phyloP scores from a whole-genome alignment of 2,329 filamentous ascomycete species.

The Ophiostoma perfectum region DNA sequence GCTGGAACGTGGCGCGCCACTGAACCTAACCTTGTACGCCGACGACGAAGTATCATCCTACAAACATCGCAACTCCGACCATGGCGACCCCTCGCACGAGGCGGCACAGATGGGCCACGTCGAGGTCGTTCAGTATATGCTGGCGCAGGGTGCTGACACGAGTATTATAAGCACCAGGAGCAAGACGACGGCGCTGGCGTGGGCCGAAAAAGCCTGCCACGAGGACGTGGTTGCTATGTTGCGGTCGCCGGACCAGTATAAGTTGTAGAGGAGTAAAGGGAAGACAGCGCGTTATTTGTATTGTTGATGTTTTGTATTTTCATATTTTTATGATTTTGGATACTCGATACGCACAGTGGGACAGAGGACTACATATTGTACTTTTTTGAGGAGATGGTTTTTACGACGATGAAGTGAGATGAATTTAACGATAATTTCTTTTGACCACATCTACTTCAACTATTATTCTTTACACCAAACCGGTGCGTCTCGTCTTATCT shows the following conservation, averaged over 20 bases:
- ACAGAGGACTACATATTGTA: too few relatives aligned
- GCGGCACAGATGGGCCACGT: background rate
- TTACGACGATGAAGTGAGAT: too few relatives aligned
- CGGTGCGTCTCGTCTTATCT: too few relatives aligned
- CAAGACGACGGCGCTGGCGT: slow-evolving; percentile 16
- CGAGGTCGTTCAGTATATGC: slow-evolving; percentile 9
- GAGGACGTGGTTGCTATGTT: slow-evolving; percentile 6
- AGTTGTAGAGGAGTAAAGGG: background rate
- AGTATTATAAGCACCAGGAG: slow-evolving; percentile 12
- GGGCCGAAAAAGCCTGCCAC: slow-evolving; percentile 16
- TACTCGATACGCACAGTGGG: too few relatives aligned
- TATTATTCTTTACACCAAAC: too few relatives aligned
- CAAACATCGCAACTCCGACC: background rate
- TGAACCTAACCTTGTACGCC: slow-evolving; percentile 17
- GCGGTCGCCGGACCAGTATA: slow-evolving; percentile 34
- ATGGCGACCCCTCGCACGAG: background rate
- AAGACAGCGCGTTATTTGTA: too few relatives aligned
- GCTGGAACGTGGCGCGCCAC: slow-evolving; percentile 14
- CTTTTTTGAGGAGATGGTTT: too few relatives aligned
- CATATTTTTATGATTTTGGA: too few relatives aligned
- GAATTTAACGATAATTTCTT: too few relatives aligned
- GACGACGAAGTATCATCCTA: slow-evolving; percentile 10
- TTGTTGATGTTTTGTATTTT: too few relatives aligned
- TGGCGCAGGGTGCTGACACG: slow-evolving; percentile 16
- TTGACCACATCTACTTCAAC: too few relatives aligned